phyloP scores from a whole-genome alignment of 768 basidiomycete species.

The Kondoa subrosea region DNA sequence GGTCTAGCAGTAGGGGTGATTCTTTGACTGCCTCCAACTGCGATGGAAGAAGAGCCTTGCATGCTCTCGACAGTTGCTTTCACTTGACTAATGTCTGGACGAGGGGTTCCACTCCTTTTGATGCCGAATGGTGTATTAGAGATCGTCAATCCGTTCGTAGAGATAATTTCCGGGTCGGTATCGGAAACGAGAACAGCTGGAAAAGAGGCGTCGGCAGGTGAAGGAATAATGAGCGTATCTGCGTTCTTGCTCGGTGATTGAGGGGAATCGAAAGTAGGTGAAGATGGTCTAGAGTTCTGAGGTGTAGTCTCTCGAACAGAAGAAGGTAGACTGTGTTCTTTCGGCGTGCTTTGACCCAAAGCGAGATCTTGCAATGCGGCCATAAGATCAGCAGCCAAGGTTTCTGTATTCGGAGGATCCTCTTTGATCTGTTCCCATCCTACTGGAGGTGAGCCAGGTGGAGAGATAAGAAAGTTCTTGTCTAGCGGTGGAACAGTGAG shows the following conservation, averaged over 20 bases:
- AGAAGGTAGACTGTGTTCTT: conserved; percentile 20
- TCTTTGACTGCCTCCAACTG: neutral
- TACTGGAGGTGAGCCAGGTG: conserved; percentile 89
- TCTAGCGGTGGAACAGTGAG: conserved; percentile 62
- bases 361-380: conserved; percentile 57
- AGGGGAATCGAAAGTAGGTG: conserved; percentile 15
- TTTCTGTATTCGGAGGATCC: conserved; percentile 67
- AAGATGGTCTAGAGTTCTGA: conserved; percentile 17
- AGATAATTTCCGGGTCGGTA: conserved; percentile 10
- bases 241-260: neutral
- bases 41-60: conserved; percentile 12
- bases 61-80: conserved; percentile 33
- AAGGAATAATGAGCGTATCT: conserved; percentile 18
- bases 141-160: neutral
- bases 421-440: conserved; percentile 88
- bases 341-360: conserved; percentile 24
- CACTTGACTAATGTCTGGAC: conserved; percentile 27
- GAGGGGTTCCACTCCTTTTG: conserved; percentile 12
- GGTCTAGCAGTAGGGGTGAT: conserved; percentile 26
- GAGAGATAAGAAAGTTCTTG: conserved; percentile 94
- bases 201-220: conserved; percentile 13
- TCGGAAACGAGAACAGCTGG: conserved; percentile 26
- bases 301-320: conserved; percentile 21
- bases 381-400: conserved; percentile 77
- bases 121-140: conserved; percentile 18